Conservation (phyloP, 2,329 filamentous ascomycete species). For the Cladosporium sp. region DNA sequence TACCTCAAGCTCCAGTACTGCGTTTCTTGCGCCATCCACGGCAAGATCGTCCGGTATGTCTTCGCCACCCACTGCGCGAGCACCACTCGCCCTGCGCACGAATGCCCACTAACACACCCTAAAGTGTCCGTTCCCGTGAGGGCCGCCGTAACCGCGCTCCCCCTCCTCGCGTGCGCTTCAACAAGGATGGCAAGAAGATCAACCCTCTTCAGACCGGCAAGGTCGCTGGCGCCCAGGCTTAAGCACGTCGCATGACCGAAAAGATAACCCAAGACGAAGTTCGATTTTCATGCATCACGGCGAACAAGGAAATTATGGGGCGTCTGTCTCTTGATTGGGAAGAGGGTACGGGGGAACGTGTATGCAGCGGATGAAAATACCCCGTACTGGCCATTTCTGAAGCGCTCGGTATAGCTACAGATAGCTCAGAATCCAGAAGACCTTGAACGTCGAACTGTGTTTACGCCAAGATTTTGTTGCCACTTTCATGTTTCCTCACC, state of each 20-base stretch:
- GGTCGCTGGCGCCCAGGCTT: constrained; percentile 47
- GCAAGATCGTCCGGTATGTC: constrained; percentile 99
- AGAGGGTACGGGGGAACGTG: constrained; percentile 19
- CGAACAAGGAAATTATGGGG: constrained; percentile 21
- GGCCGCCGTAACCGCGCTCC: constrained; percentile 99
- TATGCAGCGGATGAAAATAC: constrained; percentile 17
- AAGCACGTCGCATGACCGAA: constrained; percentile 21
- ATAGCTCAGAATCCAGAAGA: constrained; percentile 20
- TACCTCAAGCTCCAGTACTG: constrained; percentile 99
- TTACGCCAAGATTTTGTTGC: neutral
- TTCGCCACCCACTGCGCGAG: constrained; percentile 26
- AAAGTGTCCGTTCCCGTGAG: constrained; percentile 92
- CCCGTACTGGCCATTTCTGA: constrained; percentile 18
- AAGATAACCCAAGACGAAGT: constrained; percentile 20
- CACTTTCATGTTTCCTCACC: neutral
- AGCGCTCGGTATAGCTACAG: constrained; percentile 20
- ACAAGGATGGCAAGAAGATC: constrained; percentile 99
- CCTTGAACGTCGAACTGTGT: constrained; percentile 17
- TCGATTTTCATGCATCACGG: constrained; percentile 21
- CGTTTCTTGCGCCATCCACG: constrained; percentile 99
- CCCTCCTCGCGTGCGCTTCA: constrained; percentile 96
- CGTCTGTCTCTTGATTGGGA: constrained; percentile 23
- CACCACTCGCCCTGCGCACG: neutral
- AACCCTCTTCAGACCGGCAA: constrained; percentile 78
- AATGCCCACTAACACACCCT: constrained; percentile 22